Percentiles rank a stretch among this genome's conserved stretches.
These are phyloP conservation scores for Tetrapisispora arboricola DNA, from an alignment of 805 yeast species.

Conservation along the genomic window DNA sequence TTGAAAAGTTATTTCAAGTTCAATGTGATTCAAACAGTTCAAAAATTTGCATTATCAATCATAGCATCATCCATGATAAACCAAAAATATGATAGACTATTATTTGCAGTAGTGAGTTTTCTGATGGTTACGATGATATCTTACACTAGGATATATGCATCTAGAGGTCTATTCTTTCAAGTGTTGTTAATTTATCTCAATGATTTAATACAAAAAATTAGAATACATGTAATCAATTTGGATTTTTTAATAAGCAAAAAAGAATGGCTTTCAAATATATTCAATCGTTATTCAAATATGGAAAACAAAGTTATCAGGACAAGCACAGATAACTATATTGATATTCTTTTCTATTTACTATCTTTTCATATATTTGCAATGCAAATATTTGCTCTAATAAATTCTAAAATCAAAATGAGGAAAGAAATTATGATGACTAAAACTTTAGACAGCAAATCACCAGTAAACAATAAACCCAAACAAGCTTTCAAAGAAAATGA, in stretches of 20 bases:
- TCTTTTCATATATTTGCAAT: conserved; percentile 24
- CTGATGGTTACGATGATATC: conserved; percentile 19
- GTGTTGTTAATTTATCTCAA: background rate
- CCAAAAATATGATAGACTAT: conserved; percentile 21
- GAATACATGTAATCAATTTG: background rate
- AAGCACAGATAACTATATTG: background rate
- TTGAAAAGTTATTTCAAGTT: conserved; percentile 13
- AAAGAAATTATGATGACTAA: background rate
- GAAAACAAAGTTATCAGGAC: background rate
- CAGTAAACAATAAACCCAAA: background rate
- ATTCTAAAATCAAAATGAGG: background rate
- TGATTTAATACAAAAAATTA: background rate
- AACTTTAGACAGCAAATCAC: background rate
- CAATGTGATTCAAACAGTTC: conserved; percentile 18
- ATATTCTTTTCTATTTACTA: conserved; percentile 9
- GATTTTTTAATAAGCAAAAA: background rate
- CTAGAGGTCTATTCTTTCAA: background rate
- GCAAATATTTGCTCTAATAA: conserved; percentile 12
- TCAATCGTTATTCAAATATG: too few species aligned
- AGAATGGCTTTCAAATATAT: background rate
- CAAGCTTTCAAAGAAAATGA: background rate
- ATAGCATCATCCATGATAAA: conserved; percentile 28
- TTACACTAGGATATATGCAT: conserved; percentile 3
- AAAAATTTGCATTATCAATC: conserved; percentile 22
- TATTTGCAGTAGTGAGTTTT: conserved; percentile 24